Conservation (phyloP, 495 filamentous ascomycete species). For the Penicillium robsamsonii region DNA sequence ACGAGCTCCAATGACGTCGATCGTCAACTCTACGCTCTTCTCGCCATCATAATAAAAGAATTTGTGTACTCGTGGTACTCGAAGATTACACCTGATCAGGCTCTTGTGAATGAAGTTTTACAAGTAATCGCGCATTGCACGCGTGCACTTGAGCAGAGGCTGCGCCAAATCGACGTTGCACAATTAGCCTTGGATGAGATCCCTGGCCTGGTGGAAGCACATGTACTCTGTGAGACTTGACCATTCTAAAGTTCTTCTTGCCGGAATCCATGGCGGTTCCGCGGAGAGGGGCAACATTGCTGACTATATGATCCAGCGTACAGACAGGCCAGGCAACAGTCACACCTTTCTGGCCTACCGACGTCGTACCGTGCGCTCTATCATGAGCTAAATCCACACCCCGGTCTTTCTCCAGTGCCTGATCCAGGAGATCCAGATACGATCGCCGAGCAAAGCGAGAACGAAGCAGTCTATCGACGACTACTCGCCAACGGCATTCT, state of each 20-base stretch:
- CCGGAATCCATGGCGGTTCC: background rate
- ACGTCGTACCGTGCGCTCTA: conserved; percentile 62
- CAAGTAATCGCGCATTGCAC: conserved; percentile 89
- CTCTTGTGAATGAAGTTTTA: conserved; percentile 81
- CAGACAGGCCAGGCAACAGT: conserved; percentile 56
- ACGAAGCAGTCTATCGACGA: conserved; percentile 78
- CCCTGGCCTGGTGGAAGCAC: conserved; percentile 74
- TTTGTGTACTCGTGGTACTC: conserved; percentile 91
- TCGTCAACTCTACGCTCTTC: conserved; percentile 83
- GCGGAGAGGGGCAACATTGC: conserved; percentile 10
- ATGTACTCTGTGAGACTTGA: conserved; percentile 67
- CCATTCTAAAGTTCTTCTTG: conserved; percentile 14
- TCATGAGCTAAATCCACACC: conserved; percentile 78
- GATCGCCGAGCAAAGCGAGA: conserved; percentile 60
- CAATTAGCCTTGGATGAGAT: conserved; percentile 85
- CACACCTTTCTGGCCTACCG: conserved; percentile 38
- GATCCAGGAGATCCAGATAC: conserved; percentile 48
- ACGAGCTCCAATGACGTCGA: conserved; percentile 93
- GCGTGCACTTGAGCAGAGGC: conserved; percentile 76
- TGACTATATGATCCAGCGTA: conserved; percentile 37
- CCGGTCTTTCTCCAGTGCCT: conserved; percentile 74
- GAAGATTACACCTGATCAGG: conserved; percentile 85
- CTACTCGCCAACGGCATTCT: conserved; percentile 75
- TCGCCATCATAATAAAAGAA: conserved; percentile 84
- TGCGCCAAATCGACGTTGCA: conserved; percentile 79